These are phyloP conservation scores for Solanum ossicruentum DNA, from an alignment of 257 asterid species.

Conservation along the genomic window DNA sequence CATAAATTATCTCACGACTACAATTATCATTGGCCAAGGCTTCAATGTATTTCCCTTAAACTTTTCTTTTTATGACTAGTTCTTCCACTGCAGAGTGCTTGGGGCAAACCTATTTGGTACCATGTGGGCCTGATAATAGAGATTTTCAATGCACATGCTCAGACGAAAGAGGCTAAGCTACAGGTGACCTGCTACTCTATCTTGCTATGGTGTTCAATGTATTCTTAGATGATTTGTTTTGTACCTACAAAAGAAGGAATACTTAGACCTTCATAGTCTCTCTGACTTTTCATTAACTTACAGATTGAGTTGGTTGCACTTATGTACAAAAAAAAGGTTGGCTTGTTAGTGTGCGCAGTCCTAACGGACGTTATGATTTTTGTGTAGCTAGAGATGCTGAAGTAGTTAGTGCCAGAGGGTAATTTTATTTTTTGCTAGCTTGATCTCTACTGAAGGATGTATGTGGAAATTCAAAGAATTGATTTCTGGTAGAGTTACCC, in stretches of 20 bases:
- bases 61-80: too few relatives aligned
- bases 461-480: background rate
- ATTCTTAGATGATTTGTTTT: background rate
- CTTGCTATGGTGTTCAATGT: background rate
- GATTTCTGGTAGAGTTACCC: background rate
- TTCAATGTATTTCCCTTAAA: too few relatives aligned
- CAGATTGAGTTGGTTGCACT: conserved; percentile 98
- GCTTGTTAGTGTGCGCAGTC: conserved; percentile 85
- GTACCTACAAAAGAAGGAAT: background rate
- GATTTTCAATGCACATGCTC: conserved; percentile 97
- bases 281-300: background rate
- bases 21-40: too few relatives aligned
- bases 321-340: conserved; percentile 85
- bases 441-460: background rate
- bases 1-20: too few relatives aligned
- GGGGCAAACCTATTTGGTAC: conserved; percentile 90
- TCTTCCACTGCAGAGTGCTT: conserved; percentile 29
- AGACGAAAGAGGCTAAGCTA: conserved; percentile 91
- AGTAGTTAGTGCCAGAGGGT: conserved; percentile 99
- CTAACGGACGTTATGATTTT: conserved; percentile 69
- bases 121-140: conserved; percentile 87
- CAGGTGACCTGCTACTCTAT: conserved; percentile 39
- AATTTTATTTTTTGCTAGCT: conserved; percentile 12
- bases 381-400: conserved; percentile 77
- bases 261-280: background rate